These are phyloP conservation scores for Citeromyces matritensis DNA, from an alignment of 805 yeast species.

Conservation along the genomic window DNA sequence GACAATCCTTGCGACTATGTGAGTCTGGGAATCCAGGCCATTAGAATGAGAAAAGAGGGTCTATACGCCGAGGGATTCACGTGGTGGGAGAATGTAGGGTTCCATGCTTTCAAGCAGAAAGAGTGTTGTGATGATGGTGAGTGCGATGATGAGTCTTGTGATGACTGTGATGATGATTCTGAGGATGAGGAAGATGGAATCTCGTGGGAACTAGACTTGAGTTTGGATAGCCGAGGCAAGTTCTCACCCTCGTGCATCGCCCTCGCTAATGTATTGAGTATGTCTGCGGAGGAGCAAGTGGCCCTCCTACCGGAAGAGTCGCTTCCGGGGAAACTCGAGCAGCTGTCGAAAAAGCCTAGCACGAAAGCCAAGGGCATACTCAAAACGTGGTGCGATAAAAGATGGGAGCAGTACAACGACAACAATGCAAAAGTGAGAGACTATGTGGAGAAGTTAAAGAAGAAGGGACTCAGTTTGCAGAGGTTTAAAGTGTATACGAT, in stretches of 20 bases:
- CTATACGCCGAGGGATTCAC: slow-evolving; percentile 18
- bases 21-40: slow-evolving; percentile 37
- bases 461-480: too few relatives aligned
- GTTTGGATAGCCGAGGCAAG: slow-evolving; percentile 22
- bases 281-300: slow-evolving; percentile 12
- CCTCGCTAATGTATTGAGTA: slow-evolving; percentile 17
- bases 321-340: too few relatives aligned
- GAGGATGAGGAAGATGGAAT: slow-evolving; percentile 12
- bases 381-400: too few relatives aligned
- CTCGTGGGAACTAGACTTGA: slow-evolving; percentile 26
- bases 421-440: too few relatives aligned
- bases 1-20: slow-evolving; percentile 42
- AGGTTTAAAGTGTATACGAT: too few relatives aligned
- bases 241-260: slow-evolving; percentile 30
- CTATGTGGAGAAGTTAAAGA: too few relatives aligned
- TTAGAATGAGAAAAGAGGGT: slow-evolving; percentile 15
- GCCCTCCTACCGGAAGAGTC: too few relatives aligned
- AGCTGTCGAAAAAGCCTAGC: too few relatives aligned
- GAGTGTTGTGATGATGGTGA: background rate
- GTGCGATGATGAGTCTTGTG: slow-evolving; percentile 1
- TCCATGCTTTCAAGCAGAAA: slow-evolving; percentile 9
- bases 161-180: slow-evolving; percentile 7
- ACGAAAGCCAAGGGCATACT: too few relatives aligned
- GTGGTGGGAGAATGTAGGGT: slow-evolving; percentile 4
- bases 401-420: too few relatives aligned